Percentiles rank a stretch among this genome's conserved stretches.
Evolutionary conservation across 2,329 filamentous ascomycete genomes (phyloP).

Genomic region (Bretziella fagacearum): DNA sequence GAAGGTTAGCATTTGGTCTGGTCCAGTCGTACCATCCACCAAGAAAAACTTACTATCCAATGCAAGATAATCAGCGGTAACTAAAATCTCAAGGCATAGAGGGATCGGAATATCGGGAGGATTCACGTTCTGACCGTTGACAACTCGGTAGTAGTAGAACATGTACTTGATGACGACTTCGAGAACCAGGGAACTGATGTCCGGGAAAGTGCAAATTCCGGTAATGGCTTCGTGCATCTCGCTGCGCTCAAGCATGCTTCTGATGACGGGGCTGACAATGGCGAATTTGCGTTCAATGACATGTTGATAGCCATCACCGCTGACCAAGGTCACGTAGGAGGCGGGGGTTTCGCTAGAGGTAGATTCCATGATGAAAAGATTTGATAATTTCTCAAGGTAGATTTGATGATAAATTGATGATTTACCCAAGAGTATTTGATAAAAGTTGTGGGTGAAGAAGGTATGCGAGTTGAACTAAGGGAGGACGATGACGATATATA

Average conservation of each 20-base stretch:
- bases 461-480: background rate
- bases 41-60: slow-evolving; percentile 31
- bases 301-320: slow-evolving; percentile 61
- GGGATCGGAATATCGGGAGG: slow-evolving; percentile 64
- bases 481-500: background rate
- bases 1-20: no score
- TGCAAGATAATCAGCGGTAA: slow-evolving; percentile 61
- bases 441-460: background rate
- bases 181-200: slow-evolving; percentile 41
- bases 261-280: slow-evolving; percentile 53
- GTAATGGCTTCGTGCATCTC: slow-evolving; percentile 16
- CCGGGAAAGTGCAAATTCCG: slow-evolving; percentile 15
- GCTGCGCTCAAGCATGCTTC: slow-evolving; percentile 58
- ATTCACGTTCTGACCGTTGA: slow-evolving; percentile 50
- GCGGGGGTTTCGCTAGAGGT: background rate
- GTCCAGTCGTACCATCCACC: no score
- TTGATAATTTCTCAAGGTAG: background rate
- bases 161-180: slow-evolving; percentile 74
- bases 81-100: slow-evolving; percentile 58
- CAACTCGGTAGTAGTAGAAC: slow-evolving; percentile 72
- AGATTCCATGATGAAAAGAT: background rate
- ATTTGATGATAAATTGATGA: background rate
- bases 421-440: background rate
- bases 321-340: slow-evolving; percentile 56
- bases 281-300: slow-evolving; percentile 56